Evolutionary conservation across 768 basidiomycete genomes (phyloP).

Genomic region (Hygrocybe coccinea): DNA sequence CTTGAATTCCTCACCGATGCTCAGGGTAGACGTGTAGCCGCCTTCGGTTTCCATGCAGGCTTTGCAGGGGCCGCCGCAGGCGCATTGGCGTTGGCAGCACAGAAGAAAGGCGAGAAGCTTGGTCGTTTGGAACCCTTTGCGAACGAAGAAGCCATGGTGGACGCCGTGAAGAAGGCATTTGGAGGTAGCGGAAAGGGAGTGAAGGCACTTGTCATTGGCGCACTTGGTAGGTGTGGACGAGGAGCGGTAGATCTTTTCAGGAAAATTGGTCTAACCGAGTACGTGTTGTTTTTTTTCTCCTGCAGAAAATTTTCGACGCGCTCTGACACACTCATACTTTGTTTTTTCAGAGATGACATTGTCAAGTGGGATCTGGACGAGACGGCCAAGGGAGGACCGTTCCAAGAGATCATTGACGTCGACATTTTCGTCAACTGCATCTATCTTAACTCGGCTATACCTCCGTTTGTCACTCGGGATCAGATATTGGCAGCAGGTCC

Average conservation of each 20-base stretch:
- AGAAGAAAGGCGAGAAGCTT: slow-evolving; percentile 54
- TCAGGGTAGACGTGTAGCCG: slow-evolving; percentile 84
- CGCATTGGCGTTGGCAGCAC: slow-evolving; percentile 72
- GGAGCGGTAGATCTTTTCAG: slow-evolving; percentile 94
- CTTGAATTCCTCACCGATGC: slow-evolving; percentile 91
- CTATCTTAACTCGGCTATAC: slow-evolving; percentile 83
- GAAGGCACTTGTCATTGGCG: slow-evolving; percentile 91
- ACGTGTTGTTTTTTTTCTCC: slow-evolving; percentile 29
- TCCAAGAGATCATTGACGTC: slow-evolving; percentile 90
- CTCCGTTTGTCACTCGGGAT: slow-evolving; percentile 71
- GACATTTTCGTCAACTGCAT: slow-evolving; percentile 99
- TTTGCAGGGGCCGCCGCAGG: slow-evolving; percentile 97
- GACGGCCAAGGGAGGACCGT: slow-evolving; percentile 95
- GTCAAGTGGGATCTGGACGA: slow-evolving; percentile 97
- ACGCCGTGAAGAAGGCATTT: slow-evolving; percentile 59
- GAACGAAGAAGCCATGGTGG: slow-evolving; percentile 83
- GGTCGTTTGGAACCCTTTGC: slow-evolving; percentile 73
- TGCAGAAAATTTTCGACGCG: neutral
- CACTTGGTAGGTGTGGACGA: slow-evolving; percentile 88
- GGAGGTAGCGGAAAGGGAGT: slow-evolving; percentile 67
- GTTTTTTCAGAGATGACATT: slow-evolving; percentile 70
- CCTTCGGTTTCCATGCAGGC: slow-evolving; percentile 97
- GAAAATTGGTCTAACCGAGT: slow-evolving; percentile 95
- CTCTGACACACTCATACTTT: neutral
- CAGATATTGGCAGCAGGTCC: slow-evolving; percentile 69